Evolutionary conservation across 2,329 filamentous ascomycete species (phyloP).

Genomic region (Achaetomium macrosporum): DNA sequence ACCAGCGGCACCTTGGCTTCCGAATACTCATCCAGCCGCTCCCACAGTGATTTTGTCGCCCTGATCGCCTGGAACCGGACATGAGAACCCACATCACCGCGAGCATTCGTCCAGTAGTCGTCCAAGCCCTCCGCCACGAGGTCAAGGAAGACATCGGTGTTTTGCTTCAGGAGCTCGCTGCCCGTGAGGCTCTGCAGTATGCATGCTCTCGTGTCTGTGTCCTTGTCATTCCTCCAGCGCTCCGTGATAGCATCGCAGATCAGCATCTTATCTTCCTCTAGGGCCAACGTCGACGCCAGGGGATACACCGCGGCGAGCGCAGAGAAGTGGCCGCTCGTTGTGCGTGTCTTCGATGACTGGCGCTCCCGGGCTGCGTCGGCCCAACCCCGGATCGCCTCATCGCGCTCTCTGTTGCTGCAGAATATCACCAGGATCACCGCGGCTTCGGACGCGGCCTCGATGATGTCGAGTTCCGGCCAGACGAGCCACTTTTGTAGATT

Average conservation of each 20-base stretch:
- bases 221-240: slow-evolving; percentile 47
- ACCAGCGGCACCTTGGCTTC: slow-evolving; percentile 23
- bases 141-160: slow-evolving; percentile 37
- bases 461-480: slow-evolving; percentile 45
- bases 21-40: slow-evolving; percentile 25
- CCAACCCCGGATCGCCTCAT: slow-evolving; percentile 42
- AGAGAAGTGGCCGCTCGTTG: slow-evolving; percentile 48
- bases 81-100: slow-evolving; percentile 85
- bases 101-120: slow-evolving; percentile 84
- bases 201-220: slow-evolving; percentile 48
- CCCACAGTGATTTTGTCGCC: slow-evolving; percentile 62
- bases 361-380: slow-evolving; percentile 36
- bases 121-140: slow-evolving; percentile 59
- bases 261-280: slow-evolving; percentile 26
- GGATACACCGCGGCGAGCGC: slow-evolving; percentile 47
- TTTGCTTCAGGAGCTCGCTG: slow-evolving; percentile 40
- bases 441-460: slow-evolving; percentile 45
- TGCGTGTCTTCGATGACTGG: slow-evolving; percentile 31
- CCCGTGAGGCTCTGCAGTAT: slow-evolving; percentile 50
- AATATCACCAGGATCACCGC: slow-evolving; percentile 46
- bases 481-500: slow-evolving; percentile 43
- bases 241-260: slow-evolving; percentile 42
- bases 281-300: slow-evolving; percentile 26
- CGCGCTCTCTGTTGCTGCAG: slow-evolving; percentile 32
- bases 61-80: slow-evolving; percentile 75